These are phyloP conservation scores for Durio zibethinus DNA, from an alignment of 345 rosid species.

Conservation along the genomic window DNA sequence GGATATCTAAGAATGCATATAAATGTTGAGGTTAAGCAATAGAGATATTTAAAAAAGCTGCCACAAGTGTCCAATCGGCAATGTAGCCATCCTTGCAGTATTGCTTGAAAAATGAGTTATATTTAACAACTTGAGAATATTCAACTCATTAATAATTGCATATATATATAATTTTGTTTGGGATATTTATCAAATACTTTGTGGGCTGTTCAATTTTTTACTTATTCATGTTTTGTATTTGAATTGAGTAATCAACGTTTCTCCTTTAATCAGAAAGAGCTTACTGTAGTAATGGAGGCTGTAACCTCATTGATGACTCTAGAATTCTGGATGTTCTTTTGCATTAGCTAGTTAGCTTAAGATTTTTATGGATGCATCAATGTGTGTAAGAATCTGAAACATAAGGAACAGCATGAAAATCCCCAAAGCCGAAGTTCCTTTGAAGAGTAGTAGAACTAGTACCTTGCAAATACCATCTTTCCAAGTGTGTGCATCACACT, in stretches of 20 bases:
- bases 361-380: background rate
- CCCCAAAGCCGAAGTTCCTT: background rate
- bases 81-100: background rate
- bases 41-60: background rate
- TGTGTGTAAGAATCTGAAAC: background rate
- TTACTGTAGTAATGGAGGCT: background rate
- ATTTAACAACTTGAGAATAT: background rate
- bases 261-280: background rate
- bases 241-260: background rate
- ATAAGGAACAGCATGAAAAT: background rate
- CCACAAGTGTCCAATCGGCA: background rate
- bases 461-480: background rate
- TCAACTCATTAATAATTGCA: background rate
- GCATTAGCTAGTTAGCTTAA: background rate
- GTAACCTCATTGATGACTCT: background rate
- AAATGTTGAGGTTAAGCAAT: background rate
- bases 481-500: background rate
- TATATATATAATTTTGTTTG: background rate
- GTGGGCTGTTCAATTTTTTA: background rate
- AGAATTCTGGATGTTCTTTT: background rate
- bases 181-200: background rate
- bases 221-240: background rate
- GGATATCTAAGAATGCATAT: background rate
- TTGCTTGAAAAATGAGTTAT: background rate
- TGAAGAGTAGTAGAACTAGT: background rate